phyloP scores from a whole-genome alignment of 306 rosid genomes.

The Vigna trinervia region DNA sequence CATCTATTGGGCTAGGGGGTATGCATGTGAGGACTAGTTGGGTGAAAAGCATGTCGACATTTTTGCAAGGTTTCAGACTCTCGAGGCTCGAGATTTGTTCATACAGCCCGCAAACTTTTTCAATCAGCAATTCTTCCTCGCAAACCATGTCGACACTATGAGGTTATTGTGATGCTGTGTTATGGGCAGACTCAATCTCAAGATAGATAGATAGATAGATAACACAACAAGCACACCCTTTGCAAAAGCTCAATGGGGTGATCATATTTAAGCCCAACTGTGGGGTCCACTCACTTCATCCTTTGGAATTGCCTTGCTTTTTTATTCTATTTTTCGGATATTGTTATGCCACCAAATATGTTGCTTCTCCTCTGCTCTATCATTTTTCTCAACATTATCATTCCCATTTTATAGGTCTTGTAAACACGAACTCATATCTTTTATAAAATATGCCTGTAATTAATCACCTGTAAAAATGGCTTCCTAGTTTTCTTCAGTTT shows the following conservation, averaged over 20 bases:
- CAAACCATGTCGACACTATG: conserved; percentile 82
- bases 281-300: conserved; percentile 43
- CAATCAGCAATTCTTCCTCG: conserved; percentile 64
- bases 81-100: conserved; percentile 68
- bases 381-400: neutral
- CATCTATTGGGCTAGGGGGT: conserved; percentile 71
- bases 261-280: conserved; percentile 50
- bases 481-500: conserved; percentile 6
- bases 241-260: neutral
- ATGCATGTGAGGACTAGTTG: conserved; percentile 81
- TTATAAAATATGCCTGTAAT: neutral
- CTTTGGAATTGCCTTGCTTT: conserved; percentile 9
- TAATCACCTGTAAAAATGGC: neutral
- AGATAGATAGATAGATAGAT: neutral
- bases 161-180: conserved; percentile 25
- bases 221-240: neutral
- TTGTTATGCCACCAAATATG: neutral
- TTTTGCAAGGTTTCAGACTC: conserved; percentile 72
- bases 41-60: conserved; percentile 90
- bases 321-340: conserved; percentile 17
- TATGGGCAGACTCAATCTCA: conserved; percentile 21
- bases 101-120: conserved; percentile 57
- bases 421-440: neutral
- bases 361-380: neutral
- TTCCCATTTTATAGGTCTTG: conserved; percentile 6